These are phyloP conservation scores for Calonectria hawksworthii DNA, from an alignment of 2,329 filamentous ascomycete genomes.

Conservation along the genomic window DNA sequence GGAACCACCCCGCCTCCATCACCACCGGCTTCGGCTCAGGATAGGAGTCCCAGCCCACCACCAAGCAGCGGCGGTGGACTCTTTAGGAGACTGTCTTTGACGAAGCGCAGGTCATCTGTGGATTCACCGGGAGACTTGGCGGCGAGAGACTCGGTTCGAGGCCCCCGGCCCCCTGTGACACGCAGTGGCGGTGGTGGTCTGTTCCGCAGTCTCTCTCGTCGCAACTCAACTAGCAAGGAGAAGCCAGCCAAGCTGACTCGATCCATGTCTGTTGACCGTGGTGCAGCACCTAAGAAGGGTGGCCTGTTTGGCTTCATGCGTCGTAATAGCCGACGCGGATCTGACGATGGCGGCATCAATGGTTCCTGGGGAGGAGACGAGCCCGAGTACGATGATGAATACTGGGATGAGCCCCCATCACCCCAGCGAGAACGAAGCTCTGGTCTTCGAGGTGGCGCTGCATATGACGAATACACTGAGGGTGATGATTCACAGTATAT, in stretches of 20 bases:
- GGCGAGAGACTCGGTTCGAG: slow-evolving; percentile 54
- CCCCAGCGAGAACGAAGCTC: slow-evolving; percentile 41
- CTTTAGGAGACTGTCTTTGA: slow-evolving; percentile 61
- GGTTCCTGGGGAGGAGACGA: slow-evolving; percentile 64
- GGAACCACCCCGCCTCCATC: slow-evolving; percentile 80
- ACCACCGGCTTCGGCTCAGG: slow-evolving; percentile 67
- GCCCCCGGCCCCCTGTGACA: slow-evolving; percentile 65
- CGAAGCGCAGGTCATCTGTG: slow-evolving; percentile 51
- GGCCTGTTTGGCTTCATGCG: slow-evolving; percentile 59
- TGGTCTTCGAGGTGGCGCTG: slow-evolving; percentile 58
- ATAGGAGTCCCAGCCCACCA: slow-evolving; percentile 57
- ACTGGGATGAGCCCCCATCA: slow-evolving; percentile 40
- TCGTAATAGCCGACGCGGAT: slow-evolving; percentile 55
- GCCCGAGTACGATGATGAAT: slow-evolving; percentile 51
- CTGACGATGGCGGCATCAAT: slow-evolving; percentile 69
- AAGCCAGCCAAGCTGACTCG: slow-evolving; percentile 60
- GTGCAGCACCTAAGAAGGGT: slow-evolving; percentile 59
- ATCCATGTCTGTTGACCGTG: slow-evolving; percentile 73
- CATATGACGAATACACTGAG: slow-evolving; percentile 63
- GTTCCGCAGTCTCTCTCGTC: slow-evolving; percentile 60
- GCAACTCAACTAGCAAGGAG: slow-evolving; percentile 48
- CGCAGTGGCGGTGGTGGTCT: slow-evolving; percentile 57
- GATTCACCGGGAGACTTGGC: slow-evolving; percentile 52
- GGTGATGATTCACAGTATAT: slow-evolving; percentile 73
- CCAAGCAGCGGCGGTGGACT: slow-evolving; percentile 51